phyloP scores from a whole-genome alignment of 768 basidiomycete genomes.

The Boletus reticulatus region DNA sequence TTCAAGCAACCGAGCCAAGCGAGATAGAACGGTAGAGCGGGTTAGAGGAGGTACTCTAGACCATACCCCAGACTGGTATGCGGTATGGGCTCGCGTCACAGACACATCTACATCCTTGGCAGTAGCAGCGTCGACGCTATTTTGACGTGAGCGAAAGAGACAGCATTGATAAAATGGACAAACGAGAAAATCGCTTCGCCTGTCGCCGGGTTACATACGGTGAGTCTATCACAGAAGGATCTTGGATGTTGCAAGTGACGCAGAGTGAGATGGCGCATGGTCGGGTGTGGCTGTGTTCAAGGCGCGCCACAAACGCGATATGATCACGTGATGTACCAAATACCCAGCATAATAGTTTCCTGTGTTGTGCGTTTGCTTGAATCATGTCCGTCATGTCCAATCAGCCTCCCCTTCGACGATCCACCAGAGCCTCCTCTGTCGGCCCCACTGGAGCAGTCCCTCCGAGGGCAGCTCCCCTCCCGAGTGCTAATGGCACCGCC shows the following conservation, averaged over 20 bases:
- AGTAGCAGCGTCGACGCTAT: slow-evolving; percentile 56
- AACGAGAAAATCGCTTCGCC: slow-evolving; percentile 59
- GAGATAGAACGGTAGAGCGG: slow-evolving; percentile 64
- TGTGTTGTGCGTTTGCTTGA: not conserved
- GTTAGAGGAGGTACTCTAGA: slow-evolving; percentile 54
- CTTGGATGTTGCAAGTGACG: slow-evolving; percentile 4
- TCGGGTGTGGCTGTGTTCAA: slow-evolving; percentile 15
- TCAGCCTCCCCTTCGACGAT: slow-evolving; percentile 45
- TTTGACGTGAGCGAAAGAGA: not conserved
- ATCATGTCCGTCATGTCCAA: slow-evolving; percentile 23
- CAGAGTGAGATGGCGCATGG: slow-evolving; percentile 4
- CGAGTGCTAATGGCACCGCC: slow-evolving; percentile 25
- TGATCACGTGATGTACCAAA: slow-evolving; percentile 16
- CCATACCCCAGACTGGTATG: slow-evolving; percentile 71
- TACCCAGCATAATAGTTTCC: not conserved
- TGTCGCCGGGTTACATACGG: slow-evolving; percentile 67
- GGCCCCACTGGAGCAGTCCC: slow-evolving; percentile 33
- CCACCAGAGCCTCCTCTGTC: slow-evolving; percentile 49
- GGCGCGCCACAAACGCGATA: slow-evolving; percentile 26
- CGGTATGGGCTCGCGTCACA: slow-evolving; percentile 53
- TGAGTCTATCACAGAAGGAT: slow-evolving; percentile 36
- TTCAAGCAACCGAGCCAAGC: slow-evolving; percentile 62
- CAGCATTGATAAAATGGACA: slow-evolving; percentile 40
- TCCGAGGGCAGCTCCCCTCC: slow-evolving; percentile 30
- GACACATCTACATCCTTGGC: slow-evolving; percentile 48